Conservation (phyloP, 371 early-diverging fungal species). For the Syncephalastrum monosporum region DNA sequence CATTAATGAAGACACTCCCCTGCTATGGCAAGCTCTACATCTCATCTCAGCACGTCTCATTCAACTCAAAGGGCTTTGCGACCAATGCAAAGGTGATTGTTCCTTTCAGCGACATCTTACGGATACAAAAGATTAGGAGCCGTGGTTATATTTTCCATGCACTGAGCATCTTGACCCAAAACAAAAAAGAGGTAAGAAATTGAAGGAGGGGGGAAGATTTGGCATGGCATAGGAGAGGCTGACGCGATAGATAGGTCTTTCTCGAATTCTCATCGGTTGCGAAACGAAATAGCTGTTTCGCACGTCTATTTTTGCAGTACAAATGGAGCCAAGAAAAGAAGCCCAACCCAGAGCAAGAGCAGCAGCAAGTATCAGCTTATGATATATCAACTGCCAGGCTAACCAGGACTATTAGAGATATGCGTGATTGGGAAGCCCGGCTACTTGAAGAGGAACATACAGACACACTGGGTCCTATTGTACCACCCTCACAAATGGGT, state of each 20-base stretch:
- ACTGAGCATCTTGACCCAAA: slow-evolving; percentile 27
- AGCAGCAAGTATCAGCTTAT: slow-evolving; percentile 4
- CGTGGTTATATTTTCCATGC: slow-evolving; percentile 39
- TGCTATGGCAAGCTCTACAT: slow-evolving; percentile 69
- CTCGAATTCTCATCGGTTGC: slow-evolving; percentile 42
- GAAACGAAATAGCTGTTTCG: slow-evolving; percentile 46
- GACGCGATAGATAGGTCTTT: slow-evolving; percentile 35
- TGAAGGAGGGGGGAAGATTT: not conserved
- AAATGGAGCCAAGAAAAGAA: slow-evolving; percentile 13
- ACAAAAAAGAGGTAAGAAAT: slow-evolving; percentile 25
- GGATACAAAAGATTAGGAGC: slow-evolving; percentile 42
- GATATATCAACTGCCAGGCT: not conserved
- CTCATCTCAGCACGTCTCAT: slow-evolving; percentile 65
- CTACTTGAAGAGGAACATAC: slow-evolving; percentile 26
- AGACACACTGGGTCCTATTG: slow-evolving; percentile 1
- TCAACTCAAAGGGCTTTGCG: slow-evolving; percentile 63
- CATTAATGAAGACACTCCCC: slow-evolving; percentile 48
- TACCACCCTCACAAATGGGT: slow-evolving; percentile 8
- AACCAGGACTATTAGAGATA: slow-evolving; percentile 10
- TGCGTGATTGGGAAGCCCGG: slow-evolving; percentile 32
- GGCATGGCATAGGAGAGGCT: slow-evolving; percentile 7
- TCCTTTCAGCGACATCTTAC: slow-evolving; percentile 39
- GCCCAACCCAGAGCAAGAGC: slow-evolving; percentile 9
- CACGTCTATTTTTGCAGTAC: slow-evolving; percentile 32
- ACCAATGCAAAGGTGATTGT: slow-evolving; percentile 57